These are phyloP conservation scores for Epichloe glyceriae DNA, from an alignment of 2,329 filamentous ascomycete genomes.

Conservation along the genomic window DNA sequence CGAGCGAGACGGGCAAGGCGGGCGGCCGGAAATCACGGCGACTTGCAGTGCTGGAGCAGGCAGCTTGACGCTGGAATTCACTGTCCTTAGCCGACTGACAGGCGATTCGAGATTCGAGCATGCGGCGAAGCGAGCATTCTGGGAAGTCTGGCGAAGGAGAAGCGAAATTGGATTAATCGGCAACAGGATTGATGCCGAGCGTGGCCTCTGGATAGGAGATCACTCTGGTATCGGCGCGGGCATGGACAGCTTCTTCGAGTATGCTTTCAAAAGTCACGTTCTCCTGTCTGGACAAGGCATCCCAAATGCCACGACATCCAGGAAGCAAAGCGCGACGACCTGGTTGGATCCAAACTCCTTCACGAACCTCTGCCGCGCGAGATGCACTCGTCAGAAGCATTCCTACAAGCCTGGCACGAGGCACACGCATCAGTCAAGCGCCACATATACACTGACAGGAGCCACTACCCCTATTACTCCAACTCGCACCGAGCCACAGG, in stretches of 20 bases:
- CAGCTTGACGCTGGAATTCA: slow-evolving; percentile 86
- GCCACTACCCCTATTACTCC: slow-evolving; percentile 82
- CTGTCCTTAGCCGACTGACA: slow-evolving; percentile 76
- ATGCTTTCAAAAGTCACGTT: slow-evolving; percentile 88
- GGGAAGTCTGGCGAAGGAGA: slow-evolving; percentile 86
- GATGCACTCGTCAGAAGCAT: slow-evolving; percentile 62
- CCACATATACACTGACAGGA: slow-evolving; percentile 67
- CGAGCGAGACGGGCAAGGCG: slow-evolving; percentile 20
- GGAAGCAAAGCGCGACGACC: slow-evolving; percentile 24
- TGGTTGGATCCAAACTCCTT: slow-evolving; percentile 54
- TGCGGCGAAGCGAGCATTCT: slow-evolving; percentile 83
- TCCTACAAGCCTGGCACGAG: slow-evolving; percentile 71
- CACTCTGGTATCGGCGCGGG: slow-evolving; percentile 93
- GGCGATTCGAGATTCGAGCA: slow-evolving; percentile 81
- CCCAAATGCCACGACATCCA: slow-evolving; percentile 34
- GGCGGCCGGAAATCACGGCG: slow-evolving; percentile 65
- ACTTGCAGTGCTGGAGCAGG: slow-evolving; percentile 96
- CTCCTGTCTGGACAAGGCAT: slow-evolving; percentile 64
- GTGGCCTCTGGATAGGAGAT: slow-evolving; percentile 74
- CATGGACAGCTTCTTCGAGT: slow-evolving; percentile 97
- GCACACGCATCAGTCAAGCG: slow-evolving; percentile 79
- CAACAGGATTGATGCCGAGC: slow-evolving; percentile 83
- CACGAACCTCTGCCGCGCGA: slow-evolving; percentile 47
- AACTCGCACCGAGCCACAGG: slow-evolving; percentile 83
- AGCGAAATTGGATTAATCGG: slow-evolving; percentile 81